phyloP scores from a whole-genome alignment of 164 flowering plant genomes.

The Vitis rupestris region DNA sequence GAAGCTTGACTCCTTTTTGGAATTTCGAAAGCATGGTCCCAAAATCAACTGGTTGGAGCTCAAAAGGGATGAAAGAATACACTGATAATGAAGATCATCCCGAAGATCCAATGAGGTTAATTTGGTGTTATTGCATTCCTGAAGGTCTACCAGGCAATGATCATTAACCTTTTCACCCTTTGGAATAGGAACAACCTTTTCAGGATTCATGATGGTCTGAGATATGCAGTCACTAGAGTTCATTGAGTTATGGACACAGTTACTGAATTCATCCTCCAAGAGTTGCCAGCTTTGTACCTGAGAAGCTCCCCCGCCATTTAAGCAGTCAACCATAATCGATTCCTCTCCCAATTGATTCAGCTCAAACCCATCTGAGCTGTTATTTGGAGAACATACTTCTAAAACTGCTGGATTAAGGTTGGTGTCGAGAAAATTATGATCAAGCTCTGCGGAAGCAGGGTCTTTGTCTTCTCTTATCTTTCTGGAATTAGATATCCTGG shows the following conservation, averaged over 20 bases:
- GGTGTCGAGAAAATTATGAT: slow-evolving; percentile 29
- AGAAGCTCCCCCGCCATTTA: slow-evolving; percentile 51
- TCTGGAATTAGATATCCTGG: slow-evolving; percentile 21
- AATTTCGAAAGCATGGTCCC: slow-evolving; percentile 32
- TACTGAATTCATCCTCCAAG: slow-evolving; percentile 68
- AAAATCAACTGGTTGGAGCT: slow-evolving; percentile 38
- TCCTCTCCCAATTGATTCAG: slow-evolving; percentile 43
- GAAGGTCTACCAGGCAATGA: slow-evolving; percentile 21
- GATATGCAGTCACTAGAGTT: slow-evolving; percentile 79
- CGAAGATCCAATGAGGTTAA: slow-evolving; percentile 30
- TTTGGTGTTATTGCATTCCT: slow-evolving; percentile 33
- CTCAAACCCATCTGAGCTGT: slow-evolving; percentile 44
- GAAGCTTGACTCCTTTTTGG: slow-evolving; percentile 52
- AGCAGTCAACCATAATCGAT: slow-evolving; percentile 48
- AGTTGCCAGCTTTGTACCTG: slow-evolving; percentile 75
- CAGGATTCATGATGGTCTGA: slow-evolving; percentile 46
- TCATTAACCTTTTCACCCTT: slow-evolving; percentile 21
- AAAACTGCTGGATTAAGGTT: slow-evolving; percentile 13
- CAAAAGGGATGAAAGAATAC: slow-evolving; percentile 54
- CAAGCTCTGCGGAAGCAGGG: slow-evolving; percentile 18
- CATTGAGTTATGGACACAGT: slow-evolving; percentile 47
- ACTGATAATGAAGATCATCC: slow-evolving; percentile 58
- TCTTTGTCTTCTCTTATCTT: slow-evolving; percentile 31
- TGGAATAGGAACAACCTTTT: slow-evolving; percentile 22
- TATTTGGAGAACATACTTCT: slow-evolving; percentile 33